Evolutionary conservation across 1,284 basidiomycete species (phyloP), one percentile per base, ranked within the genome.

Genomic region (Gomphus sp.): DNA sequence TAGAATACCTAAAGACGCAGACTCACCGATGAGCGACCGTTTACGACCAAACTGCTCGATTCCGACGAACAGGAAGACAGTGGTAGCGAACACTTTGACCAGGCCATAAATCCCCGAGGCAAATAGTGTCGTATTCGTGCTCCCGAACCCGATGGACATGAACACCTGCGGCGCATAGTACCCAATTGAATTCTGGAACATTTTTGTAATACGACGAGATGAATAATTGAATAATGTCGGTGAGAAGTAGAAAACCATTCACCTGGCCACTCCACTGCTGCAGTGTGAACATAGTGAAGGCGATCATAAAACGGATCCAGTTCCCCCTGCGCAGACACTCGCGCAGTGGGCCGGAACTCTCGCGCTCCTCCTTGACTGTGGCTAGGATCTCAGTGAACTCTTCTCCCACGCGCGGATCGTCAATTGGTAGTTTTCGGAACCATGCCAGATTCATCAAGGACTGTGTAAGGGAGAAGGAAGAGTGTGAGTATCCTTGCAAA

Each of bases 251-350:
- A 10, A n/a, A 11, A 34, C 31, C 14, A 50, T 33, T 34, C 5
- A 58, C 56, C 67, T 79, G 78, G 11, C 76, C 86, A 44, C 75
- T 75, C 80, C 81, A 87, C 68, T 88, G 85, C 70, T 88, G 85
- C 14, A 87, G 72, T 55, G 76, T 68, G 66, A 79, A 77, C 59
- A 85, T 84, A 36, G 77, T 72, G 64, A 84, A 80, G 3, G 79
- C 86, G 62, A 89, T 86, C 50, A 83, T 72, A 72, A 89, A 87
- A 52, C 86, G 80, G 56, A 84, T 72, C 50, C 41, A 80, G 65
- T 57, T 71, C 75, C 61, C 72, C 79, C 52, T 63, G 63, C 51
- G 67, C 73, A 52, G 73, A 78, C 58, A 58, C 47, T 58, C 50
- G 6, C 28, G 56, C 7, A 58, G 14, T 11, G 56, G 18, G 34